Evolutionary conservation across 179 eudicot genomes (phyloP).

Genomic region (Beta lomatogona): DNA sequence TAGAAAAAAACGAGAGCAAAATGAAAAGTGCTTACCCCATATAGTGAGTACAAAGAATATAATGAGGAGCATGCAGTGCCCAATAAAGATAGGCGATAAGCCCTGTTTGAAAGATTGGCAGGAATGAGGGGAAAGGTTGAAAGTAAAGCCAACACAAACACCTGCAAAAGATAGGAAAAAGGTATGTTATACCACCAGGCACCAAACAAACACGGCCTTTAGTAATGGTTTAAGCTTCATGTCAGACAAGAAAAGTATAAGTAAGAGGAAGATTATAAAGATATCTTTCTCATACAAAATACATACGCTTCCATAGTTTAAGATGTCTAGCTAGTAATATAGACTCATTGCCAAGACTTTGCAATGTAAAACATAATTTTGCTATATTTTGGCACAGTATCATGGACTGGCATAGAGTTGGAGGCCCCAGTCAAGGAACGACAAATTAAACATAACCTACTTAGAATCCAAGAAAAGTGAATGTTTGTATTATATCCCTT

Average conservation of each 20-base stretch:
- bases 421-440: background rate
- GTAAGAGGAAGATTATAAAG: background rate
- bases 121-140: slow-evolving; percentile 78
- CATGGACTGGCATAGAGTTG: background rate
- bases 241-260: slow-evolving; percentile 3
- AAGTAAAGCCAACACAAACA: slow-evolving; percentile 77
- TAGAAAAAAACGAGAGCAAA: background rate
- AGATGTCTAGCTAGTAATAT: background rate
- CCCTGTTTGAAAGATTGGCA: slow-evolving; percentile 64
- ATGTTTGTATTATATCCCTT: background rate
- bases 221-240: slow-evolving; percentile 7
- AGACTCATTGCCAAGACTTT: background rate
- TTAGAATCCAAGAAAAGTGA: background rate
- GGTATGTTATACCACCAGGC: slow-evolving; percentile 4
- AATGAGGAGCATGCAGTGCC: slow-evolving; percentile 85
- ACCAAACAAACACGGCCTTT: slow-evolving; percentile 7
- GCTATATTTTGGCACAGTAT: background rate
- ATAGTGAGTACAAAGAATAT: slow-evolving; percentile 81
- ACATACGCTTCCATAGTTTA: background rate
- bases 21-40: slow-evolving; percentile 65
- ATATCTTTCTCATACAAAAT: background rate
- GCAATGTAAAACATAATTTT: background rate
- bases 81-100: slow-evolving; percentile 78
- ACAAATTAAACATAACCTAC: slow-evolving; percentile 6
- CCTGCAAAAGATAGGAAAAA: slow-evolving; percentile 48